A percentile compares a stretch with the other conserved stretches of the same genome.
phyloP scores from a whole-genome alignment of 176 grass and related monocot genomes.

The Hordeum marinum region DNA sequence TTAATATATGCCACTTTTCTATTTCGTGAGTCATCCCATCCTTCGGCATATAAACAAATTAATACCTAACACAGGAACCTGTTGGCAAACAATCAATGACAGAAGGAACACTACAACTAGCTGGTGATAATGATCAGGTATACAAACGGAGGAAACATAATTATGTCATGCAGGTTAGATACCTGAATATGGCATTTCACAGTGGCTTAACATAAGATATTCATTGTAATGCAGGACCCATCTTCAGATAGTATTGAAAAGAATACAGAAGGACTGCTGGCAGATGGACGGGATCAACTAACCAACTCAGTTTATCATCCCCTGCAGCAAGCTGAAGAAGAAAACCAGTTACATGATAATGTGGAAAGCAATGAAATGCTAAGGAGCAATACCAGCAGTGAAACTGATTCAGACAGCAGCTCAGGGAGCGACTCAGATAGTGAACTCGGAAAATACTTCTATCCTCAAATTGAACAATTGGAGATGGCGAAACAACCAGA shows the following conservation, averaged over 20 bases:
- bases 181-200: not conserved
- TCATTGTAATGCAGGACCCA: slow-evolving; percentile 6
- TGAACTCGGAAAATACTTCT: not conserved
- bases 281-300: not conserved
- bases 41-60: not conserved
- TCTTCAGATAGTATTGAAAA: not conserved
- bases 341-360: slow-evolving; percentile 14
- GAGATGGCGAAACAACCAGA: slow-evolving; percentile 10
- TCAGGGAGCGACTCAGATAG: slow-evolving; percentile 18
- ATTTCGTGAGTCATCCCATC: not conserved
- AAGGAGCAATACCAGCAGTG: slow-evolving; percentile 8
- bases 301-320: not conserved
- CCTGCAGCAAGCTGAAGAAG: not conserved
- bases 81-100: not conserved
- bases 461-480: slow-evolving; percentile 19
- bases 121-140: slow-evolving; percentile 10
- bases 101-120: not conserved
- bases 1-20: not conserved
- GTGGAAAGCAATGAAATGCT: slow-evolving; percentile 7
- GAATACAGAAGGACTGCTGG: not conserved
- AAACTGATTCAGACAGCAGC: slow-evolving; percentile 13
- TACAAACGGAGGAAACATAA: not conserved
- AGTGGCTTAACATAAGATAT: not conserved
- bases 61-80: not conserved
- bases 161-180: not conserved